These are phyloP conservation scores for Begonia fuchsioides DNA, from an alignment of 306 rosid genomes.

Conservation along the genomic window DNA sequence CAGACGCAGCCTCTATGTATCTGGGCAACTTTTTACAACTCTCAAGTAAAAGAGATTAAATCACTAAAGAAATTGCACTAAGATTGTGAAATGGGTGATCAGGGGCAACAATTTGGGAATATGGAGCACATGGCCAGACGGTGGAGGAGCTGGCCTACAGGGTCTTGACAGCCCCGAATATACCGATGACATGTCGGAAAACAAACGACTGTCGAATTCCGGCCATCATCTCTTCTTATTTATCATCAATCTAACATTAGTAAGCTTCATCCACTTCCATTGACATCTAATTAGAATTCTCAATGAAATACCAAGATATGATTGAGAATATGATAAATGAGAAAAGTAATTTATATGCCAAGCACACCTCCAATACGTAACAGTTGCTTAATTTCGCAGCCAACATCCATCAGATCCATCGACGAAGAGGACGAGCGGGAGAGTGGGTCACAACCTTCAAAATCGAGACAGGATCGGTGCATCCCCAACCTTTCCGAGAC, in stretches of 20 bases:
- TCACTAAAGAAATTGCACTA: no score
- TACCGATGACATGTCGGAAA: conserved; percentile 41
- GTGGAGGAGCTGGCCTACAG: conserved; percentile 8
- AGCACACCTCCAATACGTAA: no score
- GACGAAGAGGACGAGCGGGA: not conserved
- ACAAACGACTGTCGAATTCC: conserved; percentile 10
- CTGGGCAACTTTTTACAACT: no score
- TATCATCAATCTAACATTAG: conserved; percentile 10
- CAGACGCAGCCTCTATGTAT: conserved; percentile 65
- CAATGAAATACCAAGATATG: not conserved
- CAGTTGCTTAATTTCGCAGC: no score
- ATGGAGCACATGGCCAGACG: conserved; percentile 42
- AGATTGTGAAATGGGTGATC: conserved; percentile 1
- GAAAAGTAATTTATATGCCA: no score
- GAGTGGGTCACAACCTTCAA: no score
- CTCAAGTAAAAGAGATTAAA: no score
- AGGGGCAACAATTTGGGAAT: conserved; percentile 48
- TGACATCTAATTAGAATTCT: not conserved
- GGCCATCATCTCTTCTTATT: conserved; percentile 9
- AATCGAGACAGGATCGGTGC: no score
- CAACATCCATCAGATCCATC: not conserved
- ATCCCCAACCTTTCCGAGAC: no score
- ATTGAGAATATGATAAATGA: not conserved
- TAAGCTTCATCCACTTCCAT: conserved; percentile 8
- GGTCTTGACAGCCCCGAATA: conserved; percentile 22